Percentiles rank a stretch among this genome's conserved stretches.
These are phyloP conservation scores for Coemansia sp. DNA, from an alignment of 192 early-diverging fungal species.

Conservation along the genomic window DNA sequence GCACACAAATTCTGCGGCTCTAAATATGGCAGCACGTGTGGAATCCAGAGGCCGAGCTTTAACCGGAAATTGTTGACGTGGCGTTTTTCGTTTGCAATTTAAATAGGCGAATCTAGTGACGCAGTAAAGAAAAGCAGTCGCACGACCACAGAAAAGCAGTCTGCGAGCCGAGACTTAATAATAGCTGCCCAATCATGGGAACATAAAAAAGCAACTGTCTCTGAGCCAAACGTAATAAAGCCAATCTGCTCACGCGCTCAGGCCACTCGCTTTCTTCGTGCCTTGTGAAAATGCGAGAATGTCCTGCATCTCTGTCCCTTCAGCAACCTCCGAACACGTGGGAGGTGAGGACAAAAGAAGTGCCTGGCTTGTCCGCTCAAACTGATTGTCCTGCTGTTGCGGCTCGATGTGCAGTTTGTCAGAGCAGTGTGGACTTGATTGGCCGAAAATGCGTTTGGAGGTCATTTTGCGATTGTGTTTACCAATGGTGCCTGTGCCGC, in stretches of 20 bases:
- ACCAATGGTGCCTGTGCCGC: background rate
- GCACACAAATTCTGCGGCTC: background rate
- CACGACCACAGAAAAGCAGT: background rate
- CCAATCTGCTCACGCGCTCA: constrained; percentile 3
- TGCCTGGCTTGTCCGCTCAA: background rate
- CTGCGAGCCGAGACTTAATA: background rate
- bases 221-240: constrained; percentile 5
- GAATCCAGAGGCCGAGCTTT: background rate
- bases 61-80: constrained; percentile 17
- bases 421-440: background rate
- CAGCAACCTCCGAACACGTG: background rate
- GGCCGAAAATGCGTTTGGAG: background rate
- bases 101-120: background rate
- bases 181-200: background rate
- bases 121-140: background rate
- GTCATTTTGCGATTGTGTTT: background rate
- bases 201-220: background rate
- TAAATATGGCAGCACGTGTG: background rate
- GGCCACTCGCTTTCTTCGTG: background rate
- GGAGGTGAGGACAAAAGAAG: background rate
- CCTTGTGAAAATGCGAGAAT: background rate
- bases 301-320: background rate
- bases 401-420: background rate
- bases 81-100: constrained; percentile 9
- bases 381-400: background rate